Conservation (phyloP, 2,329 filamentous ascomycete genomes). For the Fusarium newnesense region DNA sequence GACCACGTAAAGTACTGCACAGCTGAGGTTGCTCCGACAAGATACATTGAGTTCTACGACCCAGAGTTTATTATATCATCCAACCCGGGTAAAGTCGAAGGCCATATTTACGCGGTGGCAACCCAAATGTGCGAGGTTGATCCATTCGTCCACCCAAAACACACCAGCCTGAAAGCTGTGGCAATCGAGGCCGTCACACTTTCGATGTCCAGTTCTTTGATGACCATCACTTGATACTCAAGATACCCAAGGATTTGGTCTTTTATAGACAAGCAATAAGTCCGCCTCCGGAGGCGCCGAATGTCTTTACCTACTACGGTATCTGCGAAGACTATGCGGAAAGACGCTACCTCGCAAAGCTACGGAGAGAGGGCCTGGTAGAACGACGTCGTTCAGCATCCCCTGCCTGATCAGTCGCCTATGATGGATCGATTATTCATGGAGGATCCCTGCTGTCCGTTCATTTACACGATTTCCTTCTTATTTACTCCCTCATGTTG, state of each 20-base stretch:
- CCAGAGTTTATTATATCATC: rapidly evolving
- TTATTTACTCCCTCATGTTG: background rate
- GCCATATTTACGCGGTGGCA: background rate
- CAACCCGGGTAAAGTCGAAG: background rate
- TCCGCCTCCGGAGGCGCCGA: background rate
- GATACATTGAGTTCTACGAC: background rate
- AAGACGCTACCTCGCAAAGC: background rate
- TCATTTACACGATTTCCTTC: no score
- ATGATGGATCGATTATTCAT: no score
- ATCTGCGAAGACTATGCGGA: no score
- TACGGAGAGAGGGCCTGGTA: rapidly evolving
- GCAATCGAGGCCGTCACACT: background rate
- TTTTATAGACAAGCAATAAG: background rate
- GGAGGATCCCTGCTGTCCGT: no score
- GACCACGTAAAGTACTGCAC: background rate
- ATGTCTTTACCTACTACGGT: background rate
- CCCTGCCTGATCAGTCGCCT: background rate
- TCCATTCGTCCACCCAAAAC: background rate
- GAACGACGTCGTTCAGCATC: background rate
- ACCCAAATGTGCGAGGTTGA: background rate
- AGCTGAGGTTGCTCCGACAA: background rate
- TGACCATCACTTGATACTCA: background rate
- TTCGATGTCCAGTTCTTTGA: background rate
- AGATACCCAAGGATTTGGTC: background rate
- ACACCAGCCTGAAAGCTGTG: background rate